Percentiles rank a stretch among this genome's conserved stretches.
These are phyloP conservation scores for Fusarium sp. DNA, from an alignment of 2,329 filamentous ascomycete genomes.

Conservation along the genomic window DNA sequence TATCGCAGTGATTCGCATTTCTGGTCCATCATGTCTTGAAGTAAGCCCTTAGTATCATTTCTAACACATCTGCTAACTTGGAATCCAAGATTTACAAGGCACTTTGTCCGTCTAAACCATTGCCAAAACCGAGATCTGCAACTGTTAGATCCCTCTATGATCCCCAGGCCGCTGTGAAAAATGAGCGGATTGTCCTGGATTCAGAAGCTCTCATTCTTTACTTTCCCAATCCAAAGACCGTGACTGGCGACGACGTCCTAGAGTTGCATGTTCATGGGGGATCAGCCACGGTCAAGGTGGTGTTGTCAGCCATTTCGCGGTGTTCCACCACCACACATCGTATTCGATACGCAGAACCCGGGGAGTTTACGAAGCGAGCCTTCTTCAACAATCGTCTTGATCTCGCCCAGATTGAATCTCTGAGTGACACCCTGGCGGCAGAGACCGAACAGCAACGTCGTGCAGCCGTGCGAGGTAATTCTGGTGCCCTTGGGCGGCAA, in stretches of 20 bases:
- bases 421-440: slow-evolving; percentile 73
- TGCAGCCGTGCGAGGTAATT: slow-evolving; percentile 83
- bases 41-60: slow-evolving; percentile 58
- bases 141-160: slow-evolving; percentile 80
- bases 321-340: slow-evolving; percentile 52
- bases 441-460: slow-evolving; percentile 94
- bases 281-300: slow-evolving; percentile 86
- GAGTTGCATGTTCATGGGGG: slow-evolving; percentile 97
- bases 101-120: slow-evolving; percentile 62
- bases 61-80: slow-evolving; percentile 10
- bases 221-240: slow-evolving; percentile 84
- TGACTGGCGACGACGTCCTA: slow-evolving; percentile 92
- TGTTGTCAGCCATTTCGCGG: slow-evolving; percentile 80
- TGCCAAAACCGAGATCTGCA: slow-evolving; percentile 69
- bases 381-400: slow-evolving; percentile 90
- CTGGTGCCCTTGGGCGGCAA: slow-evolving; percentile 74
- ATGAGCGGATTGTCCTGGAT: slow-evolving; percentile 73
- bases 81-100: slow-evolving; percentile 61
- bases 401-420: slow-evolving; percentile 82
- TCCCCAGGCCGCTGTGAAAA: slow-evolving; percentile 46
- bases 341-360: slow-evolving; percentile 91
- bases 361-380: slow-evolving; percentile 93
- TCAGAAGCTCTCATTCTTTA: slow-evolving; percentile 83
- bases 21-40: slow-evolving; percentile 79
- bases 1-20: slow-evolving; percentile 90